Conservation (phyloP, 2,329 filamentous ascomycete species). For the Ceratocystis lukuohia region DNA sequence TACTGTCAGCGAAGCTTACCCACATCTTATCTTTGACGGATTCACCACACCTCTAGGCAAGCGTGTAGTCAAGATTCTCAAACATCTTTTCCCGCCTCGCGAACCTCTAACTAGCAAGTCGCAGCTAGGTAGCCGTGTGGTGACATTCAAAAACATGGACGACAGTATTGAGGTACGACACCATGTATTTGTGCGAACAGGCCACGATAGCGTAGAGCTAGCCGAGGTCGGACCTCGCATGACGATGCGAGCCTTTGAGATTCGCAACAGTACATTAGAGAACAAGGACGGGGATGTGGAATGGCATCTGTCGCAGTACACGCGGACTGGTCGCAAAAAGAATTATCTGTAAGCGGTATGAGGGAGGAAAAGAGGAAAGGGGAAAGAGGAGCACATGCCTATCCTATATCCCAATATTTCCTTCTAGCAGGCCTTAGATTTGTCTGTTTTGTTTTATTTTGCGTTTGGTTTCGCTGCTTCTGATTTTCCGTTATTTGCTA, state of each 20-base stretch:
- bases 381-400: not conserved
- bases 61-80: constrained; percentile 76
- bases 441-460: constrained; percentile 5
- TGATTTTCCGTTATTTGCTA: constrained; percentile 3
- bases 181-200: constrained; percentile 80
- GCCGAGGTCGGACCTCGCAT: constrained; percentile 85
- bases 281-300: constrained; percentile 93
- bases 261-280: constrained; percentile 78
- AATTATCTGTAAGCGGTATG: constrained; percentile 59
- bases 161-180: constrained; percentile 80
- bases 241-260: constrained; percentile 95
- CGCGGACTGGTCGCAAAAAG: constrained; percentile 86
- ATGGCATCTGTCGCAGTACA: constrained; percentile 94
- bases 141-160: constrained; percentile 89
- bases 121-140: constrained; percentile 75
- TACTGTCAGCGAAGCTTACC: constrained; percentile 83
- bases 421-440: not conserved
- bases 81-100: constrained; percentile 85
- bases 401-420: not conserved
- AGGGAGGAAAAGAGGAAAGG: not conserved
- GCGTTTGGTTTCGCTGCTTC: not conserved
- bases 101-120: constrained; percentile 56
- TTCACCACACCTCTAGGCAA: constrained; percentile 71
- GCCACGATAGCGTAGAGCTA: constrained; percentile 77
- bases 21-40: constrained; percentile 89